Evolutionary conservation across 2,329 filamentous ascomycete genomes (phyloP), one percentile per base, ranked within the genome.

Genomic region (Ascochyta fabae): DNA sequence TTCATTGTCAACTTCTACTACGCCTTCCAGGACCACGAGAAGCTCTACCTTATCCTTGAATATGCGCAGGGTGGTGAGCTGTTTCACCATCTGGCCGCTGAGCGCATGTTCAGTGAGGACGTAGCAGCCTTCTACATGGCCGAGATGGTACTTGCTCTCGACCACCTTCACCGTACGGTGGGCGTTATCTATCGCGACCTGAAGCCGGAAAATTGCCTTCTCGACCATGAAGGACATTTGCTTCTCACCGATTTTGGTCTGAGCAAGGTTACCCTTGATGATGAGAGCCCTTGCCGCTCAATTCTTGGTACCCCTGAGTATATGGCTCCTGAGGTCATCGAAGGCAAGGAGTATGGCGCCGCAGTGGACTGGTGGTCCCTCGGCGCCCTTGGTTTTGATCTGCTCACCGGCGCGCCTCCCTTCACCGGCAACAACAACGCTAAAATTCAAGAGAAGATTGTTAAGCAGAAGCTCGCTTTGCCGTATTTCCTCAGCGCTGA

Each of bases 321-420:
- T 83, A 99, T 99, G 95, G 96, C 95, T 0, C 95, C 95, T 0
- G 95, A 99, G 78, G 90, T 99, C 47, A 87, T 99, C 58, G 85
- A 88, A 59, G 93, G 92, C 58, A 88, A 90, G 62, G 88, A 91
- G 63, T 99, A 99, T 75, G 93, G 94, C 70, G 94, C 93, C 75
- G 88, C 92, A 1, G 96, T 97, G 16, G 95, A 99, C 78, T 99
- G 94, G 94, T 99, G 95, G 95, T 96, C 93, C 4, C 88, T 99
- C 42, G 95, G 96, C 33, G 93, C 94, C 3, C 84, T 99, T 41
- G 92, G 91, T 31, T 96, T 88, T 75, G 95, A 99, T 74, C 82
- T 99, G 33, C 88, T 99, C 74, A 98, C 94, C 9, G 95, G 96
- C 48, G 88, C 88, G 50, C 92, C 94, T 8, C 95, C 96, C 0